Conservation (phyloP, 140 eudicot species). For the Oenanthe javanica region DNA sequence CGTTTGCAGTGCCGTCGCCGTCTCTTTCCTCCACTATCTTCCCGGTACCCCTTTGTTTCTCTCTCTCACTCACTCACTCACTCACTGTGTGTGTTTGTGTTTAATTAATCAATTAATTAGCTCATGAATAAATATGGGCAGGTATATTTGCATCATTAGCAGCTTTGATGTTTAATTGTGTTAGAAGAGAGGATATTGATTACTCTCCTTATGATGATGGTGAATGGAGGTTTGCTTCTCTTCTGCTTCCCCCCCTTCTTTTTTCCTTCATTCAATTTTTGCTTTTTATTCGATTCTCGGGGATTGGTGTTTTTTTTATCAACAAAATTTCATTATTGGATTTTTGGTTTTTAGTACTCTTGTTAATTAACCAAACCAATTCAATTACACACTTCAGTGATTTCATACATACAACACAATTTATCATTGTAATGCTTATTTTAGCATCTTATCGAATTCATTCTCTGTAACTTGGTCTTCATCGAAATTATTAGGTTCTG, state of each 20-base stretch:
- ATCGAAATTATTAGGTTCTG: neutral
- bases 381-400: too few species aligned
- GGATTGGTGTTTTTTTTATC: too few species aligned
- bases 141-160: constrained; percentile 83
- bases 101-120: neutral
- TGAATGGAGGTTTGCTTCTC: constrained; percentile 66
- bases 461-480: too few species aligned
- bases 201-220: constrained; percentile 87
- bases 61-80: too few species aligned
- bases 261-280: too few species aligned
- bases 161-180: constrained; percentile 92
- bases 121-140: neutral
- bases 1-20: constrained; percentile 63
- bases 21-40: constrained; percentile 76
- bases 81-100: neutral
- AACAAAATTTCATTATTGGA: too few species aligned
- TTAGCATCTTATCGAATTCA: neutral
- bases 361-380: too few species aligned
- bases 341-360: too few species aligned
- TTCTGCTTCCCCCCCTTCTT: too few species aligned
- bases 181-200: constrained; percentile 67
- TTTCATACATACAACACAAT: too few species aligned
- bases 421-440: too few species aligned
- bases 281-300: too few species aligned
- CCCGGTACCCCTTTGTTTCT: constrained; percentile 37